Evolutionary conservation across 208 protist species (phyloP), one percentile per base, ranked within the genome.

Genomic region (Trypanosoma avium): DNA sequence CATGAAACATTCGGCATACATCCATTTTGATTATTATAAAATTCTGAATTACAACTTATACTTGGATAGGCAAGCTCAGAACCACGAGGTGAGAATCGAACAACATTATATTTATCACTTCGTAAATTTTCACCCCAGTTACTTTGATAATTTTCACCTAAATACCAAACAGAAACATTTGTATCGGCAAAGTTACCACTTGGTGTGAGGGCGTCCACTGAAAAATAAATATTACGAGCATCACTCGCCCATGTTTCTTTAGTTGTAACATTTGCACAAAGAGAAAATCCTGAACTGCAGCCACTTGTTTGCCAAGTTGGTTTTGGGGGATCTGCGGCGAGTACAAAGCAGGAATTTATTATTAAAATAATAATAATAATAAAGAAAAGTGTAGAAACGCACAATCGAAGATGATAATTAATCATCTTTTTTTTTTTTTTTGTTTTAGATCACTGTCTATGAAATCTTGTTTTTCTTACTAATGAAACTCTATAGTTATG

Each of bases 11-110:
- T 69, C 1, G 81, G 64, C 78, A 67, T 75, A 57, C 81, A 86
- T 29, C 75, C 48, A 13, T 24, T 43, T 4, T 46, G 29, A 24
- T 35, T 42, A 5, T 60, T 36, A 24, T 52, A 52, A 17, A 61
- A 36, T 13, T 62, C 21, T 27, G 38, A 3, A 56, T 55, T n/a
- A 46, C 59, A 66, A 61, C 73, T 66, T 29, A 76, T 63, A 17
- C 46, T 42, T 58, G 67, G 46, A 52, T 67, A 40, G 59, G 77
- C 21, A 61, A 71, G 1, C 49, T 67, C 62, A 19, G 63, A 67
- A 22, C 83, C 83, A 35, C 83, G 76, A 1, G 79, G 71, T 49
- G 73, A 66, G 17, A 90, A 75, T 13, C 79, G n/a, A 15, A 90
- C 69, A 9, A 84, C 79, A 32, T 81, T 77, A 5, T 86, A 65